phyloP scores from a whole-genome alignment of 495 filamentous ascomycete genomes.

The Paragyromitra xinjiangensis region DNA sequence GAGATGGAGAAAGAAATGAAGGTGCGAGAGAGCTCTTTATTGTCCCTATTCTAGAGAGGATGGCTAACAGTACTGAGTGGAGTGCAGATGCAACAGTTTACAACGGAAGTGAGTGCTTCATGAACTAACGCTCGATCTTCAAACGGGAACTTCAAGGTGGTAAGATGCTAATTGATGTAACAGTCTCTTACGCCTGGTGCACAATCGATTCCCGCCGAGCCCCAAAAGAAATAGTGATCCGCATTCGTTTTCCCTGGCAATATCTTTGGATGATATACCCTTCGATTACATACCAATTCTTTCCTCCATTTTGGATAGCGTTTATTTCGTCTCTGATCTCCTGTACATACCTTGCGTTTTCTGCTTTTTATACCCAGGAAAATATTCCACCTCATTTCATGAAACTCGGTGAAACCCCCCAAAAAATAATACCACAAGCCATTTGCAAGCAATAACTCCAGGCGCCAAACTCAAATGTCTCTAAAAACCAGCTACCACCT shows the following conservation, averaged over 20 bases:
- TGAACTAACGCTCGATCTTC: neutral
- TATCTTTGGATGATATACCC: neutral
- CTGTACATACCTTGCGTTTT: conserved; percentile 18
- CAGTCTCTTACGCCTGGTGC: conserved; percentile 46
- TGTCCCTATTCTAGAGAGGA: neutral
- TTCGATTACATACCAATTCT: neutral
- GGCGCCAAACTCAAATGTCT: conserved; percentile 22
- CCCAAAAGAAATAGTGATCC: conserved; percentile 31
- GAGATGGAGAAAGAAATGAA: conserved; percentile 98
- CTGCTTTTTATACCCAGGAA: conserved; percentile 12
- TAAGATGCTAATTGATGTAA: conserved; percentile 23
- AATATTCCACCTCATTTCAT: neutral
- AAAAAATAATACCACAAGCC: neutral
- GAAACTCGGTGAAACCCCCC: neutral
- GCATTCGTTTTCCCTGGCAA: neutral
- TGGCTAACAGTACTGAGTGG: conserved; percentile 15
- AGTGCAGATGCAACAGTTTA: conserved; percentile 45
- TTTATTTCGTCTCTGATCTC: neutral
- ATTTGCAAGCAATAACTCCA: conserved; percentile 31
- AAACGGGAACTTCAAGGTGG: neutral
- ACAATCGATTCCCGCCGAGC: conserved; percentile 15
- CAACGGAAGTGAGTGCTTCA: conserved; percentile 41
- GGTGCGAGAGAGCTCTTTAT: conserved; percentile 62
- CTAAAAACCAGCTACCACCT: neutral
- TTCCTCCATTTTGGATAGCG: neutral